These are phyloP conservation scores for Peronospora destructor DNA, from an alignment of 352 stramenopile species.

Conservation along the genomic window DNA sequence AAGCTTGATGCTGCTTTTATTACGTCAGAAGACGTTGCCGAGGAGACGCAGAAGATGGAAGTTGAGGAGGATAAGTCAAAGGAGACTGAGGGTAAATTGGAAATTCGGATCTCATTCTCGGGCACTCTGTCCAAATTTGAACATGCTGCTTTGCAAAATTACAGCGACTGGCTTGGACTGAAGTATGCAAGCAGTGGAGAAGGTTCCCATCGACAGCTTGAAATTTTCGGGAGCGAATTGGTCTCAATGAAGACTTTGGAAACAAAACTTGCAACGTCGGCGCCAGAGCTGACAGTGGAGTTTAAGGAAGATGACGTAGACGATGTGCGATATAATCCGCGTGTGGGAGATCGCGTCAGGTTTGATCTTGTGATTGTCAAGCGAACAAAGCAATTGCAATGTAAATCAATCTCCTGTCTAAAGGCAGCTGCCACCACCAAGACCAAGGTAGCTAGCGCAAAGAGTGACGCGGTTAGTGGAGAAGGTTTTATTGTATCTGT, in stretches of 20 bases:
- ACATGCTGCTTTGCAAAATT: slow-evolving; percentile 52
- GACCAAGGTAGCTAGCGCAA: slow-evolving; percentile 15
- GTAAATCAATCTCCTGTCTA: slow-evolving; percentile 43
- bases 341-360: slow-evolving; percentile 51
- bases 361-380: slow-evolving; percentile 55
- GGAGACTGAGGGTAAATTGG: slow-evolving; percentile 7
- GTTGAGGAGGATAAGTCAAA: slow-evolving; percentile 11
- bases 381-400: slow-evolving; percentile 61
- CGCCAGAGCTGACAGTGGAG: slow-evolving; percentile 37
- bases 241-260: slow-evolving; percentile 16
- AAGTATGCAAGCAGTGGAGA: slow-evolving; percentile 47
- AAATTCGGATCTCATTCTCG: slow-evolving; percentile 40
- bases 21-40: slow-evolving; percentile 11
- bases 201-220: slow-evolving; percentile 31
- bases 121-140: slow-evolving; percentile 55
- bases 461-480: slow-evolving; percentile 15
- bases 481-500: slow-evolving; percentile 62
- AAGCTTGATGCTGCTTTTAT: slow-evolving; percentile 49
- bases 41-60: slow-evolving; percentile 10
- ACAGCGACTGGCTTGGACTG: slow-evolving; percentile 55
- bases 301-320: slow-evolving; percentile 54
- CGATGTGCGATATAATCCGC: slow-evolving; percentile 64
- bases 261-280: slow-evolving; percentile 16
- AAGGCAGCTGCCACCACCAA: slow-evolving; percentile 20
- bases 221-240: slow-evolving; percentile 30